A percentile compares a stretch with the other conserved stretches of the same genome.
phyloP scores from a whole-genome alignment of 805 yeast species.

The Lipomyces sp. region DNA sequence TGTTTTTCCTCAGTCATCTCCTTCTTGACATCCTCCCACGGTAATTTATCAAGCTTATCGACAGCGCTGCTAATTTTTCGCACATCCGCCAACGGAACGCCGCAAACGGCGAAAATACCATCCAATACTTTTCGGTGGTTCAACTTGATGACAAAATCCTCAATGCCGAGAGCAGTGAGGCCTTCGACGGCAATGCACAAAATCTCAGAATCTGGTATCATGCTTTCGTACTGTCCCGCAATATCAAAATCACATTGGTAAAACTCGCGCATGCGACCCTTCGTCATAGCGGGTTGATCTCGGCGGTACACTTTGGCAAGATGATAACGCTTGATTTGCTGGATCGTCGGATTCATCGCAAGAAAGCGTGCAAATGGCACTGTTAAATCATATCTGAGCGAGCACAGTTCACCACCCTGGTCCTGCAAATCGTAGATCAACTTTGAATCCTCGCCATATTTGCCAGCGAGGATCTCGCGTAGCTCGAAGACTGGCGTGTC shows the following conservation, averaged over 20 bases:
- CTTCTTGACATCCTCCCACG: constrained; percentile 92
- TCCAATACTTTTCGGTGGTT: constrained; percentile 96
- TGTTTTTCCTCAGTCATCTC: constrained; percentile 93
- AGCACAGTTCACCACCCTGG: constrained; percentile 98
- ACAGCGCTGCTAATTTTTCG: constrained; percentile 93
- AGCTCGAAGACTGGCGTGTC: constrained; percentile 98
- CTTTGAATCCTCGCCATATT: constrained; percentile 98
- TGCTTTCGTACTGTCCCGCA: constrained; percentile 88
- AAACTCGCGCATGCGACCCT: constrained; percentile 99
- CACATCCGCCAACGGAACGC: constrained; percentile 91
- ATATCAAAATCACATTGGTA: constrained; percentile 98
- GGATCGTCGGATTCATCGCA: constrained; percentile 86
- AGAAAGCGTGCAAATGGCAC: constrained; percentile 98
- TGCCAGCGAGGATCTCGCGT: constrained; percentile 93
- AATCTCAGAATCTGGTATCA: constrained; percentile 96
- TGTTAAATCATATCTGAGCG: constrained; percentile 93
- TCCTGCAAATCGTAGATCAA: constrained; percentile 94
- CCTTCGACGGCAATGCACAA: constrained; percentile 85
- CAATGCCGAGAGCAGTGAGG: constrained; percentile 77
- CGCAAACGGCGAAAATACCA: constrained; percentile 93
- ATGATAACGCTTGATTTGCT: constrained; percentile 90
- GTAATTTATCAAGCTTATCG: constrained; percentile 91
- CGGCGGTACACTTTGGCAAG: constrained; percentile 98
- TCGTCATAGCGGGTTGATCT: constrained; percentile 99
- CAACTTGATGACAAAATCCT: constrained; percentile 86